Evolutionary conservation across 2,329 filamentous ascomycete species (phyloP).

Genomic region (Monosporascus sp.): DNA sequence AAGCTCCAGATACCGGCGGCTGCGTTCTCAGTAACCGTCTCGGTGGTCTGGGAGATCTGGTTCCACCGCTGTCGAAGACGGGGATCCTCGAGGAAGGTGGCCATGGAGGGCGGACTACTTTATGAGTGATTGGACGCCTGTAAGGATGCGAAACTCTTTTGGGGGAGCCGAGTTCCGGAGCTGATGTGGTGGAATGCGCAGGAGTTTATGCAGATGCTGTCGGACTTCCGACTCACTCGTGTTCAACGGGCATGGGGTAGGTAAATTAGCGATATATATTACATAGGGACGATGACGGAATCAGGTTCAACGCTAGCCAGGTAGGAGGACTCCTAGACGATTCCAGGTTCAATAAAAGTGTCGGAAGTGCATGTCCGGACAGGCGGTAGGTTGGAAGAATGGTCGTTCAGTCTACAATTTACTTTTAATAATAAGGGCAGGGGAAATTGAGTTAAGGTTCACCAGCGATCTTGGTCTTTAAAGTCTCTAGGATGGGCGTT

Average conservation of each 20-base stretch:
- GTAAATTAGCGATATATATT: neutral
- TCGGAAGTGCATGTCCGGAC: neutral
- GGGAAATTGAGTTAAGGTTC: no score
- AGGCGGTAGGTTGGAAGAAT: neutral
- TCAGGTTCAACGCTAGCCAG: neutral
- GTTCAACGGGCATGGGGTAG: neutral
- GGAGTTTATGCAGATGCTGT: neutral
- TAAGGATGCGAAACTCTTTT: neutral
- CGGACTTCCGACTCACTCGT: neutral
- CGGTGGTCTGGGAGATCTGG: slow-evolving; percentile 84
- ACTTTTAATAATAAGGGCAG: no score
- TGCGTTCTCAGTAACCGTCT: slow-evolving; percentile 85
- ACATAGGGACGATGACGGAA: neutral
- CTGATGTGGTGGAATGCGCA: no score
- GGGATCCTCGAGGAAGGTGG: slow-evolving; percentile 70
- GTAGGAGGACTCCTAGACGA: neutral
- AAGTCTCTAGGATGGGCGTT: no score
- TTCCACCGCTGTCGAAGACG: slow-evolving; percentile 91
- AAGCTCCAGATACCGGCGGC: slow-evolving; percentile 88
- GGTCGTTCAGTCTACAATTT: no score
- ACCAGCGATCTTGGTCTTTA: no score
- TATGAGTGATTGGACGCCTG: slow-evolving; percentile 1
- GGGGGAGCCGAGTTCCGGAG: no score
- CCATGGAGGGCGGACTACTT: slow-evolving; percentile 20
- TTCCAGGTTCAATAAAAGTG: neutral